Evolutionary conservation across 2,329 filamentous ascomycete genomes (phyloP).

Genomic region (Sordariomycetes sp.): DNA sequence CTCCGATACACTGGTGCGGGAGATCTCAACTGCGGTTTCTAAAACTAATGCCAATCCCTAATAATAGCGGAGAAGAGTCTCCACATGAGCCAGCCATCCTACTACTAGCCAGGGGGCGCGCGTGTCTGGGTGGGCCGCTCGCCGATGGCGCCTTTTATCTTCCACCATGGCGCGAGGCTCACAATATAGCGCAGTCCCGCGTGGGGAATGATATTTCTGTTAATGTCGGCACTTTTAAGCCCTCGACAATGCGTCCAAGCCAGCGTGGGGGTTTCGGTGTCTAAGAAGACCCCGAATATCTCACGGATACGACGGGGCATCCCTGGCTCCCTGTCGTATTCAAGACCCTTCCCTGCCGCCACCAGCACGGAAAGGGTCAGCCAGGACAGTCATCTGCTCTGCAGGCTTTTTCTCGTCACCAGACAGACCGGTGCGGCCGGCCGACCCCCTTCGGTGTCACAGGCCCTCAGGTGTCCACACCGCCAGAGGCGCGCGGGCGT

Average conservation of each 20-base stretch:
- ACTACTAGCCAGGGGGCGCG: neutral
- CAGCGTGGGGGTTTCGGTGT: neutral
- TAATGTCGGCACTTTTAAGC: neutral
- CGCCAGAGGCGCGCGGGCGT: neutral
- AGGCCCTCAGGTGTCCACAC: neutral
- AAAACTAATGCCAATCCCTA: too few relatives aligned
- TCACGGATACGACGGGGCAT: too few relatives aligned
- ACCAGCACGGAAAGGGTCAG: neutral
- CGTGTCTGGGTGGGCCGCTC: neutral
- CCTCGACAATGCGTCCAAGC: neutral
- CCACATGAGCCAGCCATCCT: neutral
- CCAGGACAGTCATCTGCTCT: neutral
- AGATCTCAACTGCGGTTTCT: too few relatives aligned
- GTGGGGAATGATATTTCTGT: neutral
- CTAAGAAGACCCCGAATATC: too few relatives aligned
- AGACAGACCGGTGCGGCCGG: too few relatives aligned
- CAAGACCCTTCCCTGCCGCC: neutral
- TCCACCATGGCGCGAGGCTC: neutral
- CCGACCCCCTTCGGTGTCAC: neutral
- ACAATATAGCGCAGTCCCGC: neutral
- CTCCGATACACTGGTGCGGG: too few relatives aligned
- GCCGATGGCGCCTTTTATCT: neutral
- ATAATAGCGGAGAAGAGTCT: neutral
- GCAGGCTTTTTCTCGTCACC: neutral
- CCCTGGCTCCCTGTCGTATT: too few relatives aligned